Evolutionary conservation across 2,329 filamentous ascomycete species (phyloP).

Genomic region (Macrophomina phaseolina): DNA sequence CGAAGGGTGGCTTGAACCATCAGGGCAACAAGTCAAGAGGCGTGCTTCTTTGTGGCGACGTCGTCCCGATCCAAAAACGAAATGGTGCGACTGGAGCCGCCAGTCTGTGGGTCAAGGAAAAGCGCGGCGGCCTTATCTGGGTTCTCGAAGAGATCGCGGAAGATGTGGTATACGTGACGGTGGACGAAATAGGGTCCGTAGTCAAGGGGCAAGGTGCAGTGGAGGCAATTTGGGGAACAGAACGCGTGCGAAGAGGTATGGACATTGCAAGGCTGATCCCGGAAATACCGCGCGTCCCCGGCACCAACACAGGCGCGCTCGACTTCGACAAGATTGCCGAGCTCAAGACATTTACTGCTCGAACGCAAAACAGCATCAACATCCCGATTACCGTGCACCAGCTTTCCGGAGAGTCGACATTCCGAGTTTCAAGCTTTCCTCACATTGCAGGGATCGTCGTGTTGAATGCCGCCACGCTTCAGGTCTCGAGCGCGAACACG

Average conservation of each 20-base stretch:
- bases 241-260: constrained; percentile 68
- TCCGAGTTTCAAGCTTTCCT: constrained; percentile 91
- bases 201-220: constrained; percentile 74
- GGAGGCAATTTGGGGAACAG: constrained; percentile 84
- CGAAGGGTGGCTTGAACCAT: constrained; percentile 69
- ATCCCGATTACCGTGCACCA: constrained; percentile 85
- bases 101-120: constrained; percentile 98
- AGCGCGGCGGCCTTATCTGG: constrained; percentile 92
- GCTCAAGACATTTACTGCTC: constrained; percentile 82
- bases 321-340: constrained; percentile 78
- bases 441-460: constrained; percentile 98
- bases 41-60: constrained; percentile 91
- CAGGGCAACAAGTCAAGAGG: constrained; percentile 79
- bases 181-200: constrained; percentile 80
- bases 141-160: constrained; percentile 97
- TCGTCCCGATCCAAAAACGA: constrained; percentile 96
- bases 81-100: constrained; percentile 91
- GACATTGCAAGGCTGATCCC: constrained; percentile 82
- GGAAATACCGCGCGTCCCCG: constrained; percentile 77
- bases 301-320: constrained; percentile 72
- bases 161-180: constrained; percentile 77
- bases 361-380: constrained; percentile 75
- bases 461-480: constrained; percentile 76
- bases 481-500: constrained; percentile 90
- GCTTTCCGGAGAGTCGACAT: constrained; percentile 69